phyloP scores from a whole-genome alignment of 2,329 filamentous ascomycete species.

The Colletotrichum endophyticum region DNA sequence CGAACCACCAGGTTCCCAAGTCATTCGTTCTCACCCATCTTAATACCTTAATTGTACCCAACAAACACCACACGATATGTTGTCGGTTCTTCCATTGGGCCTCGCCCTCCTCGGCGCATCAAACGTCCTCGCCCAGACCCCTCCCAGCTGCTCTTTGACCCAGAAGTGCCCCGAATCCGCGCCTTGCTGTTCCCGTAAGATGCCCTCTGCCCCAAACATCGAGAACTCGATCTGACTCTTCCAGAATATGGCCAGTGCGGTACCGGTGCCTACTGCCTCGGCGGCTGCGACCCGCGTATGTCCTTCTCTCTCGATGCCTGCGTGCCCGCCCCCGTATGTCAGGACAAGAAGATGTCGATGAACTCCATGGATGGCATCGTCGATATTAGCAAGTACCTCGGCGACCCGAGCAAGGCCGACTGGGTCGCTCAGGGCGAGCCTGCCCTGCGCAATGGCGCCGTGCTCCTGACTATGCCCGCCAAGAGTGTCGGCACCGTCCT shows the following conservation, averaged over 20 bases:
- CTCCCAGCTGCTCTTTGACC: conserved; percentile 48
- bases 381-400: conserved; percentile 82
- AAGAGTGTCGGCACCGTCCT: conserved; percentile 87
- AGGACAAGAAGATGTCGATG: conserved; percentile 77
- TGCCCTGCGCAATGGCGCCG: conserved; percentile 65
- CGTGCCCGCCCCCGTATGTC: conserved; percentile 81
- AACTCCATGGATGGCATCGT: conserved; percentile 71
- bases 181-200: conserved; percentile 84
- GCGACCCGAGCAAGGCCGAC: conserved; percentile 78
- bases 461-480: conserved; percentile 88
- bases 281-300: conserved; percentile 88
- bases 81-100: conserved; percentile 35
- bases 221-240: not conserved
- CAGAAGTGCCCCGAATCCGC: conserved; percentile 72
- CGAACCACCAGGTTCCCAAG: not conserved
- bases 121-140: conserved; percentile 36
- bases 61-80: not conserved
- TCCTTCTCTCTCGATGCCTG: conserved; percentile 87
- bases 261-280: conserved; percentile 92
- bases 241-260: conserved; percentile 92
- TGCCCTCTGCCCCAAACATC: not conserved
- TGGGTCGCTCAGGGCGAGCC: conserved; percentile 89
- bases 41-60: not conserved
- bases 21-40: not conserved
- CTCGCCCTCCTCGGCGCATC: conserved; percentile 43